Evolutionary conservation across 805 yeast genomes (phyloP).

Genomic region (Komagataella kurtzmanii): DNA sequence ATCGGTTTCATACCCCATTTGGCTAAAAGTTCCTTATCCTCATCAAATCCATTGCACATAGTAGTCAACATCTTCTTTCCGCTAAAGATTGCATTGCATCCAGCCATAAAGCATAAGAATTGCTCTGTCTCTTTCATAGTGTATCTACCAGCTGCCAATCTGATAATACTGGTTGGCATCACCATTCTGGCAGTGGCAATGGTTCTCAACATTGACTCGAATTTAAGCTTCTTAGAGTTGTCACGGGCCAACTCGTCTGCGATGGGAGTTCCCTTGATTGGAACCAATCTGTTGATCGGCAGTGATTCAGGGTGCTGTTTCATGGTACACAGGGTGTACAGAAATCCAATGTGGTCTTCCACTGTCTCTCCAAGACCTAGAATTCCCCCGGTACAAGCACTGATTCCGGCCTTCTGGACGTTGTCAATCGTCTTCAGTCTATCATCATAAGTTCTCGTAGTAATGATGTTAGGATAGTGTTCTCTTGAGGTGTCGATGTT

Average conservation of each 20-base stretch:
- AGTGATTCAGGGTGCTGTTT: slow-evolving; percentile 66
- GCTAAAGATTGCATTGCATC: slow-evolving; percentile 71
- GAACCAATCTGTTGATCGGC: slow-evolving; percentile 71
- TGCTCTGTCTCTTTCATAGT: slow-evolving; percentile 73
- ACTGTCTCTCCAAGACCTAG: slow-evolving; percentile 66
- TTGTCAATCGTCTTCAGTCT: slow-evolving; percentile 52
- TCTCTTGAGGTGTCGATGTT: slow-evolving; percentile 72
- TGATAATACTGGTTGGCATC: slow-evolving; percentile 60
- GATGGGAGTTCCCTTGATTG: slow-evolving; percentile 70
- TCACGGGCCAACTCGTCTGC: slow-evolving; percentile 30
- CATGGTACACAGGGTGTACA: slow-evolving; percentile 56
- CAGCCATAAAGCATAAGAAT: slow-evolving; percentile 61
- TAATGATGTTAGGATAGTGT: slow-evolving; percentile 58
- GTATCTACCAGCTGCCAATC: slow-evolving; percentile 73
- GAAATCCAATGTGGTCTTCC: slow-evolving; percentile 57
- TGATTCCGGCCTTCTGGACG: slow-evolving; percentile 50
- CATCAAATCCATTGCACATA: slow-evolving; percentile 77
- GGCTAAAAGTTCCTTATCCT: slow-evolving; percentile 51
- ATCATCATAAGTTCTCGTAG: slow-evolving; percentile 62
- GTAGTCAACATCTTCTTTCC: slow-evolving; percentile 77
- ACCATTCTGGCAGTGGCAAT: slow-evolving; percentile 64
- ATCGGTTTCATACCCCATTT: slow-evolving; percentile 60
- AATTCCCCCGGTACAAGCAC: slow-evolving; percentile 71
- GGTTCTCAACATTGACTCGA: slow-evolving; percentile 53
- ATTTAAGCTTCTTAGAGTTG: slow-evolving; percentile 28